Evolutionary conservation across 2,329 filamentous ascomycete species (phyloP).

Genomic region (Colletotrichum lupini): DNA sequence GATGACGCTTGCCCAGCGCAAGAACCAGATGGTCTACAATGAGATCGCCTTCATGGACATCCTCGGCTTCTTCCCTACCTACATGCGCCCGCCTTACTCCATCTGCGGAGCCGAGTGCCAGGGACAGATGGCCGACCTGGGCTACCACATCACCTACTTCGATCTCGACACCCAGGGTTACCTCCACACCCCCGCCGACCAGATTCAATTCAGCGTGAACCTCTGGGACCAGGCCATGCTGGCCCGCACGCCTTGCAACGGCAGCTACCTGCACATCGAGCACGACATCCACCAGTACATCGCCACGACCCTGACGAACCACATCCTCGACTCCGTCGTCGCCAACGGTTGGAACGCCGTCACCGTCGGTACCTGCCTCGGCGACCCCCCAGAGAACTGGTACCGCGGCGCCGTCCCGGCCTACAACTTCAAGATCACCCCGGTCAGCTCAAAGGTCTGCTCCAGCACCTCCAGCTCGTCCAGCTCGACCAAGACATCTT

Average conservation of each 20-base stretch:
- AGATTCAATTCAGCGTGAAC: conserved; percentile 45
- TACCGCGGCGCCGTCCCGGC: conserved; percentile 47
- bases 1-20: conserved; percentile 46
- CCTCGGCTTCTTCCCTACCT: conserved; percentile 58
- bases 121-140: conserved; percentile 29
- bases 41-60: conserved; percentile 57
- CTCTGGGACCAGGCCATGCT: conserved; percentile 47
- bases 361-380: conserved; percentile 58
- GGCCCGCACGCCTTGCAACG: conserved; percentile 42
- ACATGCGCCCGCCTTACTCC: conserved; percentile 49
- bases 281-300: conserved; percentile 58
- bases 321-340: conserved; percentile 34
- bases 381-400: conserved; percentile 57
- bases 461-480: conserved; percentile 25
- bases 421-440: conserved; percentile 38
- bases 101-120: conserved; percentile 37
- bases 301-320: conserved; percentile 54
- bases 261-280: conserved; percentile 41
- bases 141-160: conserved; percentile 28
- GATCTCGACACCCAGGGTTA: conserved; percentile 46
- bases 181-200: conserved; percentile 7
- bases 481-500: neutral
- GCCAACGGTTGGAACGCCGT: conserved; percentile 47
- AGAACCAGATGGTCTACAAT: conserved; percentile 54
- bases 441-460: conserved; percentile 15